Evolutionary conservation across 148 eudicot genomes (phyloP).

Genomic region (Chenopodium album): DNA sequence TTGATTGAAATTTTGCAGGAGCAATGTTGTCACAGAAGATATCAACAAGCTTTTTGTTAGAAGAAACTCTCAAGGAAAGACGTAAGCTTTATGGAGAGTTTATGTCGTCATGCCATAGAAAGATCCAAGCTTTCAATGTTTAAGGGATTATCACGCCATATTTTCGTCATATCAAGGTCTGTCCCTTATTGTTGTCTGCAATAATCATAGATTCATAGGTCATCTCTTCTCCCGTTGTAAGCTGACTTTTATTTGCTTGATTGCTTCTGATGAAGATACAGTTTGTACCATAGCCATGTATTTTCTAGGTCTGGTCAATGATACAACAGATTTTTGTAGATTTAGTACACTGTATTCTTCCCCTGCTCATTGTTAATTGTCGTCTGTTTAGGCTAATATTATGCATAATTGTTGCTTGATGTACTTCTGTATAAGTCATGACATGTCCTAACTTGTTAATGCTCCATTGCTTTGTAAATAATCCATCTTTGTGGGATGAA

Average conservation of each 20-base stretch:
- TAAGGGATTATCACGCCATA: no score
- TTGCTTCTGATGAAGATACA: not conserved
- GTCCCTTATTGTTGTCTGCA: not conserved
- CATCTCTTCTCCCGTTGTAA: not conserved
- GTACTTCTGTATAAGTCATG: not conserved
- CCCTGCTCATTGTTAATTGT: not conserved
- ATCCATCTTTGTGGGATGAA: no score
- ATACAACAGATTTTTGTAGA: not conserved
- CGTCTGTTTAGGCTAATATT: not conserved
- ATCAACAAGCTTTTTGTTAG: conserved; percentile 69
- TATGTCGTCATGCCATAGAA: not conserved
- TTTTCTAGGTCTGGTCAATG: conserved; percentile 5
- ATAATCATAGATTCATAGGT: not conserved
- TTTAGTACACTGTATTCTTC: not conserved
- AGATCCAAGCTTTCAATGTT: not conserved
- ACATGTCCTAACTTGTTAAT: not conserved
- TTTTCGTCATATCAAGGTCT: not conserved
- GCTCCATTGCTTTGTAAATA: not conserved
- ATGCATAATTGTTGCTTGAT: not conserved
- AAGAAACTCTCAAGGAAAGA: conserved; percentile 27
- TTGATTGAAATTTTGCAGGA: conserved; percentile 49
- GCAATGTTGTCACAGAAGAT: conserved; percentile 87
- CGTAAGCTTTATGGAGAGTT: conserved; percentile 10
- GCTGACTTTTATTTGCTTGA: not conserved
- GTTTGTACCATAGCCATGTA: conserved; percentile 7